Evolutionary conservation across 2,329 filamentous ascomycete genomes (phyloP), one percentile per base, ranked within the genome.

Genomic region (Fusarium sp.): DNA sequence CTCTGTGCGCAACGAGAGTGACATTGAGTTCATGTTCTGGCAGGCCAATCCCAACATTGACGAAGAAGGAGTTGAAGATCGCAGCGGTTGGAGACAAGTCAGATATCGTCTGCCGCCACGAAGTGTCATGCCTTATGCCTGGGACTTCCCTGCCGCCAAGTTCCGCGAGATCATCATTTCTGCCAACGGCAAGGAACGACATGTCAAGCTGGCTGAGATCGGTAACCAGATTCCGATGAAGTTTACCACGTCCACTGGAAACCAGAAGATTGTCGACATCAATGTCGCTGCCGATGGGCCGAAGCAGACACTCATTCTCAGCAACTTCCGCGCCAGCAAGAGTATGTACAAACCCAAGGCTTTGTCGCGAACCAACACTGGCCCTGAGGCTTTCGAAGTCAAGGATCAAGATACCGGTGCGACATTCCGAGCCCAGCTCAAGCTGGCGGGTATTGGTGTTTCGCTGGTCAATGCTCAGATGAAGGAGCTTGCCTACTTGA

Each of bases 81-180:
- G 90, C 59, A 94, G 93, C 55, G 93, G 93, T 6, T 99, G 96
- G 93, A 91, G 93, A 69, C 94, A 94, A 4, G 93, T 99, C 66
- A 88, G 93, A 55, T 99, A 99, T 81, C 91, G 95, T 31, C 84
- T 99, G 30, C 97, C 97, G 4, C 90, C 95, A 14, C 88, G 96
- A 64, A 98, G 95, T 79, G 98, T 99, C 79, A 99, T 99, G 96
- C 96, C 97, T 1, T 99, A 99, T 76, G 95, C 96, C 3, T 99
- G 96, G 96, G 97, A 99, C 77, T 99, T 97, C 81, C 97, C 96
- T 2, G 95, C 96, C 2, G 94, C 94, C n/a, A 98, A 97, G 81
- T 91, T 93, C 81, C 97, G 96, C 75, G 96, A 98, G 78, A 88
- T 99, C 41, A 89, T 98, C 51, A 89, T 99, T 76, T 72, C 79